Conservation (phyloP, 2,329 filamentous ascomycete genomes). For the Thelonectria discophora region DNA sequence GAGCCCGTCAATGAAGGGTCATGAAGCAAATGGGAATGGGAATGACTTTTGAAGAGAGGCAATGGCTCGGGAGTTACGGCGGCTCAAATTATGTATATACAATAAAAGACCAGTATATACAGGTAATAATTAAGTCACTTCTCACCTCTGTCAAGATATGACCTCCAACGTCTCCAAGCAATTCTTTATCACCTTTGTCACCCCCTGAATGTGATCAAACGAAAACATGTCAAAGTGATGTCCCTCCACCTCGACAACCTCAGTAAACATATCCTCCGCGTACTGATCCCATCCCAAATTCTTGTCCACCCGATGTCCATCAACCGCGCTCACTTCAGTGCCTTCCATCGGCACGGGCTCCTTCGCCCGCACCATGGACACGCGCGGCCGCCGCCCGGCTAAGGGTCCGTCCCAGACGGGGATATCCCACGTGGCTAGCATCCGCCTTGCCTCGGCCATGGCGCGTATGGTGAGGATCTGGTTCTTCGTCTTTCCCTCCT, state of each 20-base stretch:
- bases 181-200: conserved; percentile 39
- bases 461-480: conserved; percentile 48
- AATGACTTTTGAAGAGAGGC: too few species aligned
- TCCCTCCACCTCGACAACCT: conserved; percentile 59
- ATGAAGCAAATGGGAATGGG: too few species aligned
- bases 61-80: too few species aligned
- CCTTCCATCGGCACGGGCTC: conserved; percentile 49
- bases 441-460: conserved; percentile 54
- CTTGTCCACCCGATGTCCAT: conserved; percentile 53
- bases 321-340: conserved; percentile 48
- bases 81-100: too few species aligned
- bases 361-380: conserved; percentile 57
- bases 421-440: conserved; percentile 52
- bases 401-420: conserved; percentile 49
- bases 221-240: conserved; percentile 62
- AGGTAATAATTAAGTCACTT: neutral
- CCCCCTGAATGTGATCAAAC: conserved; percentile 40
- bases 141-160: neutral
- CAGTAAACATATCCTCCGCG: conserved; percentile 52
- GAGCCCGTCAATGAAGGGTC: too few species aligned
- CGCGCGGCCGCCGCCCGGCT: conserved; percentile 48
- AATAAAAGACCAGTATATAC: neutral
- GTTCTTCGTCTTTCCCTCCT: conserved; percentile 48
- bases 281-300: conserved; percentile 62
- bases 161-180: conserved; percentile 34